Percentiles rank a stretch among this genome's conserved stretches.
These are phyloP conservation scores for Fonsecaea monophora DNA, from an alignment of 2,329 filamentous ascomycete species.

Conservation along the genomic window DNA sequence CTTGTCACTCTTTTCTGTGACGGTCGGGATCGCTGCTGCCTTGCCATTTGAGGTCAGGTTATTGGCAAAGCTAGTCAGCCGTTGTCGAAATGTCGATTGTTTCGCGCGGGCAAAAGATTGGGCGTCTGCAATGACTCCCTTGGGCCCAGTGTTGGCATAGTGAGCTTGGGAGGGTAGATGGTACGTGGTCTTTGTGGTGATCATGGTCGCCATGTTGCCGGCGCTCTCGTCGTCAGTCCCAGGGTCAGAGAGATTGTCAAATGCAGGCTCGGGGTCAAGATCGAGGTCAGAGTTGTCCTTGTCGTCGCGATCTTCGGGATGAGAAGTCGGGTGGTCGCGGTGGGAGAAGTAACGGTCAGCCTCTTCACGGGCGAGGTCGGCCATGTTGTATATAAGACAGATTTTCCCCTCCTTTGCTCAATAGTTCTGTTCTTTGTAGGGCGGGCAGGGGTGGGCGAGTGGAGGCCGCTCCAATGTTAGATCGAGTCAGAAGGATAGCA, in stretches of 20 bases:
- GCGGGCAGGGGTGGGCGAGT: slow-evolving; percentile 6
- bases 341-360: slow-evolving; percentile 52
- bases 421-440: slow-evolving; percentile 5
- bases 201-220: slow-evolving; percentile 44
- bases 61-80: slow-evolving; percentile 42
- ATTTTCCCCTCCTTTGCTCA: slow-evolving; percentile 8
- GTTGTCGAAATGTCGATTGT: slow-evolving; percentile 55
- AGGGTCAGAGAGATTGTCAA: slow-evolving; percentile 39
- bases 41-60: slow-evolving; percentile 29
- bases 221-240: slow-evolving; percentile 46
- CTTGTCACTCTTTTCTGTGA: slow-evolving; percentile 39
- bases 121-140: slow-evolving; percentile 60
- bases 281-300: slow-evolving; percentile 14
- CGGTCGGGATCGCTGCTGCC: background rate
- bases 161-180: slow-evolving; percentile 54
- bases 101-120: slow-evolving; percentile 57
- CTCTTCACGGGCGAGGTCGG: slow-evolving; percentile 54
- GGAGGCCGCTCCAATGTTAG: background rate
- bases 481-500: slow-evolving; percentile 8
- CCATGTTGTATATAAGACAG: slow-evolving; percentile 45
- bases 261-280: slow-evolving; percentile 34
- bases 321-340: slow-evolving; percentile 46
- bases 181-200: slow-evolving; percentile 48
- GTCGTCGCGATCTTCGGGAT: slow-evolving; percentile 52
- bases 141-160: slow-evolving; percentile 59